Conservation (phyloP, 2,329 filamentous ascomycete genomes). For the Aspergillus thermomutatus region DNA sequence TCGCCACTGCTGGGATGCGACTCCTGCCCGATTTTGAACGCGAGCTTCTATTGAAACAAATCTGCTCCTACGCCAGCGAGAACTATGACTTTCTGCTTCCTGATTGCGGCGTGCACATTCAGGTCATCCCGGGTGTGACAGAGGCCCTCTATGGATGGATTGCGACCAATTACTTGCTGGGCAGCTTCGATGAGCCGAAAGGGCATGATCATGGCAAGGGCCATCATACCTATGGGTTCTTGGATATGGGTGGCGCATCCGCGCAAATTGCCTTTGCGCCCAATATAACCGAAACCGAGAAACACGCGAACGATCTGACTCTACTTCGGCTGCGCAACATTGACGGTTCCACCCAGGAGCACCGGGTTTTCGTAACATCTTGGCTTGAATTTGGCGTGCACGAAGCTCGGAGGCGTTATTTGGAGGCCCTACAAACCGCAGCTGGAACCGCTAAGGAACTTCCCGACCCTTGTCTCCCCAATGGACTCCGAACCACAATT, state of each 20-base stretch:
- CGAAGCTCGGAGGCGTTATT: conserved; percentile 79
- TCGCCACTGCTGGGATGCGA: conserved; percentile 94
- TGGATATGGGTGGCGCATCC: conserved; percentile 97
- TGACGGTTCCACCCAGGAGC: conserved; percentile 72
- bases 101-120: conserved; percentile 85
- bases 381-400: conserved; percentile 99
- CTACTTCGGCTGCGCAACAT: conserved; percentile 79
- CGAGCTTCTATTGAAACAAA: conserved; percentile 66
- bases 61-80: conserved; percentile 76
- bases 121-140: conserved; percentile 92
- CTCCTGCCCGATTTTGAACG: conserved; percentile 73
- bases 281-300: conserved; percentile 83
- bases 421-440: conserved; percentile 70
- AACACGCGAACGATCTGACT: conserved; percentile 86
- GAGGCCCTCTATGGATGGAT: conserved; percentile 98
- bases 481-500: conserved; percentile 69
- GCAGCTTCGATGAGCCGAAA: conserved; percentile 77
- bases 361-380: conserved; percentile 89
- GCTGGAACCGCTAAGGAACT: conserved; percentile 61
- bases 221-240: conserved; percentile 93
- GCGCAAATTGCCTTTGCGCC: conserved; percentile 98
- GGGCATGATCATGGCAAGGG: conserved; percentile 76
- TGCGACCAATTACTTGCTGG: conserved; percentile 90
- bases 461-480: conserved; percentile 87
- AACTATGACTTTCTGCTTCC: conserved; percentile 80